phyloP scores from a whole-genome alignment of 2,329 filamentous ascomycete species.

The Calycina marina region DNA sequence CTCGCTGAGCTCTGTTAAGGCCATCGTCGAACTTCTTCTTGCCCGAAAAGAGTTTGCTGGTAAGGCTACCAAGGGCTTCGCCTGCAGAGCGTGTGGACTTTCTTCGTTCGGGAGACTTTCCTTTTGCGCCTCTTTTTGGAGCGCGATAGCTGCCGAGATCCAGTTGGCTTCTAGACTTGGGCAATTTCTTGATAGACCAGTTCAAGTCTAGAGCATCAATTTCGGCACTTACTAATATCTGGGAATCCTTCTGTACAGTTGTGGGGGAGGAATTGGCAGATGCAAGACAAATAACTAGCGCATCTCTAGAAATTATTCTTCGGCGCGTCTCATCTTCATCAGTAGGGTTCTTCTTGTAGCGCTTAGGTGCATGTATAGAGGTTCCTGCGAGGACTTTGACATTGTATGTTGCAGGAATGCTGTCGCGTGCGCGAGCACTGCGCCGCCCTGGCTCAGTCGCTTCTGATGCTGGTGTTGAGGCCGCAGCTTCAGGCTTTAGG shows the following conservation, averaged over 20 bases:
- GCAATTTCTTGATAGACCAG: conserved; percentile 28
- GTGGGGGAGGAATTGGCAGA: conserved; percentile 16
- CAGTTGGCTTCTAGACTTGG: conserved; percentile 20
- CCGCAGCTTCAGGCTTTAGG: conserved; percentile 13
- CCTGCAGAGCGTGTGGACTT: conserved; percentile 30
- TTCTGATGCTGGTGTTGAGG: conserved; percentile 3
- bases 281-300: conserved; percentile 19
- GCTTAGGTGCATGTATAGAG: conserved; percentile 33
- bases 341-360: conserved; percentile 24
- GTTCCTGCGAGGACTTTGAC: conserved; percentile 47
- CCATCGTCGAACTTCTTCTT: conserved; percentile 38
- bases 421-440: conserved; percentile 38
- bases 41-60: conserved; percentile 35
- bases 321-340: conserved; percentile 22
- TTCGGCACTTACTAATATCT: conserved; percentile 23
- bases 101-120: conserved; percentile 18
- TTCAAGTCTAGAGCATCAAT: conserved; percentile 33
- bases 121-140: conserved; percentile 17
- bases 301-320: conserved; percentile 30
- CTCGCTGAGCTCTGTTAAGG: conserved; percentile 35
- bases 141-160: conserved; percentile 15
- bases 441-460: conserved; percentile 24
- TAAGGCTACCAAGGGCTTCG: conserved; percentile 28
- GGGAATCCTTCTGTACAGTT: conserved; percentile 16
- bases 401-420: conserved; percentile 52